Evolutionary conservation across 805 yeast genomes (phyloP).

Genomic region (Yarrowia porcina): DNA sequence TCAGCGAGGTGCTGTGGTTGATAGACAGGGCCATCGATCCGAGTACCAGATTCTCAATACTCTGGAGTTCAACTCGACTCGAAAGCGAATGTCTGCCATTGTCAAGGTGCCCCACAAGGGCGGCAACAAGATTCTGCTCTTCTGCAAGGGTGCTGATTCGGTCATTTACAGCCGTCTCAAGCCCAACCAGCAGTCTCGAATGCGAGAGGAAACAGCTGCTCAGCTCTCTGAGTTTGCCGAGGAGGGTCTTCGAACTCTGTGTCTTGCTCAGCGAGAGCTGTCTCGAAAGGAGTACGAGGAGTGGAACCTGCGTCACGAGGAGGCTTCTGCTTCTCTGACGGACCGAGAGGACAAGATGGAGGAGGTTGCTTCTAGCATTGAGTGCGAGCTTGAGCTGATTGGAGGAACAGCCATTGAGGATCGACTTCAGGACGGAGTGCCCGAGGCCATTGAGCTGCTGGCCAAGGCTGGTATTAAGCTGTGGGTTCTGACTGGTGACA

Average conservation of each 20-base stretch:
- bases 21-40: constrained; percentile 47
- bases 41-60: constrained; percentile 56
- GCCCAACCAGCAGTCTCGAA: constrained; percentile 42
- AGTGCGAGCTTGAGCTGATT: constrained; percentile 52
- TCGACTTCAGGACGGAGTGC: constrained; percentile 75
- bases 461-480: constrained; percentile 74
- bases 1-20: constrained; percentile 48
- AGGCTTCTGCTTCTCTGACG: constrained; percentile 57
- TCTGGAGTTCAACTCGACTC: constrained; percentile 67
- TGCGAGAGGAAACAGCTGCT: constrained; percentile 60
- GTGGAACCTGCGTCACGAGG: constrained; percentile 57
- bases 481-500: constrained; percentile 85
- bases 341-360: constrained; percentile 63
- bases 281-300: constrained; percentile 45
- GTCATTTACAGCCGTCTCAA: constrained; percentile 58
- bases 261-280: constrained; percentile 63
- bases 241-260: constrained; percentile 77
- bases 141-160: constrained; percentile 77
- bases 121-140: constrained; percentile 45
- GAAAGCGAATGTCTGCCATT: constrained; percentile 78
- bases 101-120: constrained; percentile 43
- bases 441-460: constrained; percentile 64
- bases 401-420: constrained; percentile 89
- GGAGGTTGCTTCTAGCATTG: constrained; percentile 57
- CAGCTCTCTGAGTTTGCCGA: constrained; percentile 72